These are phyloP conservation scores for Cordyceps javanica DNA, from an alignment of 2,329 filamentous ascomycete genomes.

Conservation along the genomic window DNA sequence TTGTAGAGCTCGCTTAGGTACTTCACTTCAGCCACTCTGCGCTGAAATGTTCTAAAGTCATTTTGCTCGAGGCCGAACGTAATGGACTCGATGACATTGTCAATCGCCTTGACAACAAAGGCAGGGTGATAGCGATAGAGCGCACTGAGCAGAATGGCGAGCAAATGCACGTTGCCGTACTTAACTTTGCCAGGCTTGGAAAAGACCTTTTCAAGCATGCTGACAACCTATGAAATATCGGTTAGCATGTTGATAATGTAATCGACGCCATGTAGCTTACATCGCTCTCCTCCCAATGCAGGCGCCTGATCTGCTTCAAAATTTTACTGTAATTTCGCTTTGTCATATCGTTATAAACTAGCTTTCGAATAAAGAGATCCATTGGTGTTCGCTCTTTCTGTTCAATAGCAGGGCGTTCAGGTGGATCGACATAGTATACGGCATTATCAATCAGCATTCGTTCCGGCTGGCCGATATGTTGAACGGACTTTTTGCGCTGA, in stretches of 20 bases:
- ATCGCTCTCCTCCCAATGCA: slow-evolving; percentile 95
- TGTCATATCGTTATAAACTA: slow-evolving; percentile 89
- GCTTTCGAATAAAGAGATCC: slow-evolving; percentile 85
- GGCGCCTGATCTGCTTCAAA: slow-evolving; percentile 85
- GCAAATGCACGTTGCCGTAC: slow-evolving; percentile 90
- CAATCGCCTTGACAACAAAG: slow-evolving; percentile 87
- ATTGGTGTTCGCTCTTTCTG: slow-evolving; percentile 94
- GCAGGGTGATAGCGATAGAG: slow-evolving; percentile 87
- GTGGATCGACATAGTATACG: slow-evolving; percentile 95
- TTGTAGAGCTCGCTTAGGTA: slow-evolving; percentile 96
- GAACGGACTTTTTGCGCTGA: slow-evolving; percentile 90
- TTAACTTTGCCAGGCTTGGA: slow-evolving; percentile 96
- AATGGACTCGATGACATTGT: slow-evolving; percentile 84
- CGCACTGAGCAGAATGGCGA: slow-evolving; percentile 82
- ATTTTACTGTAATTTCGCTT: slow-evolving; percentile 92
- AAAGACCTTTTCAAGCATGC: slow-evolving; percentile 81
- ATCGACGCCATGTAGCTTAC: slow-evolving; percentile 31
- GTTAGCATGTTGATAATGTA: background rate
- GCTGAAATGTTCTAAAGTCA: slow-evolving; percentile 96
- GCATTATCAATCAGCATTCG: slow-evolving; percentile 98
- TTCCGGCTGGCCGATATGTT: slow-evolving; percentile 92
- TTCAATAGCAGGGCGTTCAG: slow-evolving; percentile 85
- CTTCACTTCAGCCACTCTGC: slow-evolving; percentile 90
- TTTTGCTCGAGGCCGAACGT: slow-evolving; percentile 86
- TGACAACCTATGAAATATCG: slow-evolving; percentile 49